Evolutionary conservation across 1,139 yeast species (phyloP).

Genomic region (Pneumocystis murina): DNA sequence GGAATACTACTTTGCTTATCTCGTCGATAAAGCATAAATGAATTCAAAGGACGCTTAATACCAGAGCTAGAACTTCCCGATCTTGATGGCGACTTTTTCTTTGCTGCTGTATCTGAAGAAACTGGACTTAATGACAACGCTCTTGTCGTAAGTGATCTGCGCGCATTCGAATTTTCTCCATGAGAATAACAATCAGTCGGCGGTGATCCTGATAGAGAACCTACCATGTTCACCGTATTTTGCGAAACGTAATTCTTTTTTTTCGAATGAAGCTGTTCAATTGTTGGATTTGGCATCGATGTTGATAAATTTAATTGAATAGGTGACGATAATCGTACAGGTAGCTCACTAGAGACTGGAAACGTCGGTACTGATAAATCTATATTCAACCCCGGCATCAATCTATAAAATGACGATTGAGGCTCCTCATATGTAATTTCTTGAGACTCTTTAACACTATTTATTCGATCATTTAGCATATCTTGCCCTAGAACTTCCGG

Average conservation of each 20-base stretch:
- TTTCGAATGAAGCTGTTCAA: not conserved
- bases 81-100: not conserved
- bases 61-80: not conserved
- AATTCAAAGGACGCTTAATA: constrained; percentile 35
- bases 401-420: not conserved
- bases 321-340: not conserved
- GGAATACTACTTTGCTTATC: constrained; percentile 15
- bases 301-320: not conserved
- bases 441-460: too few relatives aligned
- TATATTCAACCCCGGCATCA: not conserved
- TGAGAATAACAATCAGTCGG: not conserved
- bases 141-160: not conserved
- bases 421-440: too few relatives aligned
- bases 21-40: constrained; percentile 35
- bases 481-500: too few relatives aligned
- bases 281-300: not conserved
- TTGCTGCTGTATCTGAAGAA: not conserved
- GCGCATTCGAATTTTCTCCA: not conserved
- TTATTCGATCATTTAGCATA: too few relatives aligned
- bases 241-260: not conserved
- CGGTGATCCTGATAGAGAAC: not conserved
- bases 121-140: not conserved
- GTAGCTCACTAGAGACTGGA: not conserved
- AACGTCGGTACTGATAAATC: not conserved
- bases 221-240: not conserved